Evolutionary conservation across 129 eudicot genomes (phyloP).

Genomic region (Saussurea involucrata): DNA sequence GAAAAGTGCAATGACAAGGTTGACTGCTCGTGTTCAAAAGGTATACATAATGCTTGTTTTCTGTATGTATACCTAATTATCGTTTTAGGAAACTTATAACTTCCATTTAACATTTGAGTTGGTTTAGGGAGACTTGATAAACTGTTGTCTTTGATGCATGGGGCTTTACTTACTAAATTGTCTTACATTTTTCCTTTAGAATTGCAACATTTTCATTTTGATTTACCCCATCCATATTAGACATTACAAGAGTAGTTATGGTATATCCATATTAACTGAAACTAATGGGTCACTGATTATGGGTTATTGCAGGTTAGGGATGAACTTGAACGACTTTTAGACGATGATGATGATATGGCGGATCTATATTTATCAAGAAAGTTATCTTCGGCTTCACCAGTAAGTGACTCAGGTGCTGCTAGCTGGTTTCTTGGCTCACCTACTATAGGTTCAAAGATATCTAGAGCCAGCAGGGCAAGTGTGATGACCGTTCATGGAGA

Average conservation of each 20-base stretch:
- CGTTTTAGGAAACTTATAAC: not conserved
- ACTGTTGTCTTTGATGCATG: not conserved
- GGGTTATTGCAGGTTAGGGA: slow-evolving; percentile 71
- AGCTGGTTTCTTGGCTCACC: slow-evolving; percentile 79
- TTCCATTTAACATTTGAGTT: not conserved
- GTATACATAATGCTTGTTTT: slow-evolving; percentile 30
- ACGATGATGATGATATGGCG: slow-evolving; percentile 96
- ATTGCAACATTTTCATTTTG: not conserved
- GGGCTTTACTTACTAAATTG: not conserved
- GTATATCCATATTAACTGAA: not conserved
- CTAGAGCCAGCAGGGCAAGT: slow-evolving; percentile 89
- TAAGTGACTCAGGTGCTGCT: slow-evolving; percentile 79
- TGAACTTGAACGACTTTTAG: slow-evolving; percentile 94
- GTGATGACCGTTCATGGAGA: slow-evolving; percentile 76
- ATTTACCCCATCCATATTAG: no score
- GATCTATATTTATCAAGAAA: slow-evolving; percentile 89
- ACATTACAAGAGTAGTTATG: not conserved
- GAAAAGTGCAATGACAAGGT: slow-evolving; percentile 94
- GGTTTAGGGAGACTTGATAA: not conserved
- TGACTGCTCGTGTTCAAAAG: slow-evolving; percentile 96
- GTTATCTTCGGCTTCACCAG: slow-evolving; percentile 65
- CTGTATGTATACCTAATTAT: not conserved
- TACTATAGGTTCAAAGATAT: slow-evolving; percentile 77
- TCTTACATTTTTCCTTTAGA: not conserved
- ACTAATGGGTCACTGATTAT: not conserved